A percentile compares a stretch with the other conserved stretches of the same genome.
These are phyloP conservation scores for Ceratobasidium sp. DNA, from an alignment of 1,284 basidiomycete genomes.

Conservation along the genomic window DNA sequence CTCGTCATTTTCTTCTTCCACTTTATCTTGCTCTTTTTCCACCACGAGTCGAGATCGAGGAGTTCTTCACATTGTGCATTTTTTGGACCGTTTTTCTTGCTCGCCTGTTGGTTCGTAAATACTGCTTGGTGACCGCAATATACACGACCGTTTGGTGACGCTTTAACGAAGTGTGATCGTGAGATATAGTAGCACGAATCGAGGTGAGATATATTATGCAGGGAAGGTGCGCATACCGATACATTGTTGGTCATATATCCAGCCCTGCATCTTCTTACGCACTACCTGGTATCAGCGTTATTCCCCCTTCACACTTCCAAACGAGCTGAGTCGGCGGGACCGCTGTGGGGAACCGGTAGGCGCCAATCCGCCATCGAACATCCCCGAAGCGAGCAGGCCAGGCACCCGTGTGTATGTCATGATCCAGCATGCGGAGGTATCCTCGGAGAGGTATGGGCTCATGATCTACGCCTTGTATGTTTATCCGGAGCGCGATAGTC, in stretches of 20 bases:
- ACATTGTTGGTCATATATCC: not conserved
- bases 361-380: slow-evolving; percentile 1
- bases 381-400: slow-evolving; percentile 12
- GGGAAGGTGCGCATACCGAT: not conserved
- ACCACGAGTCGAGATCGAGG: not conserved
- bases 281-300: not conserved
- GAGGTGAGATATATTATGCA: not conserved
- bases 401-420: not conserved
- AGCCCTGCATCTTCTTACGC: not conserved
- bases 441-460: not conserved
- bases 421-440: not conserved
- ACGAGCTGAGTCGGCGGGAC: not conserved
- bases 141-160: slow-evolving; percentile 16
- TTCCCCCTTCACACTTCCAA: not conserved
- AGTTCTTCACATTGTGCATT: slow-evolving; percentile 1
- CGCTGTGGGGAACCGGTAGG: not conserved
- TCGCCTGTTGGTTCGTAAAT: slow-evolving; percentile 16
- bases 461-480: slow-evolving; percentile 2
- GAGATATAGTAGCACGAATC: not conserved
- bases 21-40: not conserved
- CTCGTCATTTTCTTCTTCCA: slow-evolving; percentile 9
- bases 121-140: slow-evolving; percentile 13
- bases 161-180: not conserved
- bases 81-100: slow-evolving; percentile 15
- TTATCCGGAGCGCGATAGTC: not conserved